Evolutionary conservation across 164 flowering plant genomes (phyloP), one percentile per base, ranked within the genome.

Genomic region (Vitis riparia): DNA sequence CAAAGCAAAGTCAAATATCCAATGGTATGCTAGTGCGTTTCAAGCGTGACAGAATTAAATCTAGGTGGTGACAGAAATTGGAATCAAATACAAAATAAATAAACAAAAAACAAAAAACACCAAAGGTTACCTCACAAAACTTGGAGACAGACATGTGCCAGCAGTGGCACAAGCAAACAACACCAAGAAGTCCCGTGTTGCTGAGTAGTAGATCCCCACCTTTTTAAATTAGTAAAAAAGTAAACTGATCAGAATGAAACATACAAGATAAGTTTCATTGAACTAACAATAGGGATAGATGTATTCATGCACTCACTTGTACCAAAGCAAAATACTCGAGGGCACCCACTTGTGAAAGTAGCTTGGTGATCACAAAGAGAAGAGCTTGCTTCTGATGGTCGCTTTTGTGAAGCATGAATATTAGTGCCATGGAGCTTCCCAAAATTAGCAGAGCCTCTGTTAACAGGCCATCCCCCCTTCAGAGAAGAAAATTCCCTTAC

Each of bases 131-230:
- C 91, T 86, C 86, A 75, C 86, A 84, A 68, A 89, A 89, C 62
- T 81, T 82, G 16, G 85, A 65, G 59, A 89, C 76, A 59, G 93
- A 89, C 87, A 86, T 82, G 66, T 73, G 85, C 68, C 75, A 68
- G 55, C 78, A 78, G 78, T 89, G 93, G 66, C 93, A 89, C 12
- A 69, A 77, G 73, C 93, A 89, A 71, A 83, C 75, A 73, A 87
- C 81, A 55, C 87, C 90, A 76, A 86, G 78, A 68, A 83, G 82
- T 29, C 89, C 89, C 47, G 78, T 80, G 77, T 81, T 84, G 78
- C 84, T 86, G 72, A 87, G 83, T 56, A 87, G 79, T 32, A 89
- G 83, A 67, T 83, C 78, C 37, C 93, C 93, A 77, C 84, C 93
- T 87, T 75, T 56, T 55, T 14, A 62, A 50, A 5, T 10, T 17